phyloP scores from a whole-genome alignment of 345 rosid genomes.

The Trapa bicornis region DNA sequence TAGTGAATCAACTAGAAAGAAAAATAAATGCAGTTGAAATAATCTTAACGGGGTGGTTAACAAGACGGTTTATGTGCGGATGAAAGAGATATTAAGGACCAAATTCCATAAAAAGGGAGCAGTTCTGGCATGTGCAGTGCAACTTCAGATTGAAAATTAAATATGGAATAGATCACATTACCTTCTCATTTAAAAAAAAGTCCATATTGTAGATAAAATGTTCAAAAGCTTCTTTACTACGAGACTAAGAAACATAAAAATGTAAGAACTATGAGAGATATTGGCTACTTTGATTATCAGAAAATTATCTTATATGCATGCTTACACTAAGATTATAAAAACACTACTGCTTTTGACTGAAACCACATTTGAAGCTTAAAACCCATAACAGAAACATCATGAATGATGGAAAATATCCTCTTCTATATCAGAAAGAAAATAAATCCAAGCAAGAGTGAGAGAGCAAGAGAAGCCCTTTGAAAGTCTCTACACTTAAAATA shows the following conservation, averaged over 20 bases:
- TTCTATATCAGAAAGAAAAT: neutral
- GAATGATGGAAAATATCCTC: neutral
- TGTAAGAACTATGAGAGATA: neutral
- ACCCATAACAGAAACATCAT: neutral
- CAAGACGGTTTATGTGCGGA: too few species aligned
- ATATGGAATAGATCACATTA: too few species aligned
- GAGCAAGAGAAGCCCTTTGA: neutral
- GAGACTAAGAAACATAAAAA: neutral
- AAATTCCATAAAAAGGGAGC: neutral
- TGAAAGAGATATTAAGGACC: neutral
- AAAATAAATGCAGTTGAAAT: too few species aligned
- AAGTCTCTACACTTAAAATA: neutral
- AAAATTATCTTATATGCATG: neutral
- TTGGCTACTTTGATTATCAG: neutral
- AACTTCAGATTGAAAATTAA: neutral
- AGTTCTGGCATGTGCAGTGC: neutral
- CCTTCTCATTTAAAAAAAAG: too few species aligned
- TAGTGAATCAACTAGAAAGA: too few species aligned
- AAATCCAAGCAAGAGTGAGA: neutral
- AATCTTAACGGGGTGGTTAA: too few species aligned
- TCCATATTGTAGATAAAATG: neutral
- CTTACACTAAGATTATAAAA: neutral
- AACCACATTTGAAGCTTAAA: neutral
- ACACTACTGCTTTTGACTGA: neutral
- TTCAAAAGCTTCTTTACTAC: neutral